A percentile compares a stretch with the other conserved stretches of the same genome.
These are phyloP conservation scores for Protomyces pachydermus DNA, from an alignment of 1,139 yeast genomes.

Conservation along the genomic window DNA sequence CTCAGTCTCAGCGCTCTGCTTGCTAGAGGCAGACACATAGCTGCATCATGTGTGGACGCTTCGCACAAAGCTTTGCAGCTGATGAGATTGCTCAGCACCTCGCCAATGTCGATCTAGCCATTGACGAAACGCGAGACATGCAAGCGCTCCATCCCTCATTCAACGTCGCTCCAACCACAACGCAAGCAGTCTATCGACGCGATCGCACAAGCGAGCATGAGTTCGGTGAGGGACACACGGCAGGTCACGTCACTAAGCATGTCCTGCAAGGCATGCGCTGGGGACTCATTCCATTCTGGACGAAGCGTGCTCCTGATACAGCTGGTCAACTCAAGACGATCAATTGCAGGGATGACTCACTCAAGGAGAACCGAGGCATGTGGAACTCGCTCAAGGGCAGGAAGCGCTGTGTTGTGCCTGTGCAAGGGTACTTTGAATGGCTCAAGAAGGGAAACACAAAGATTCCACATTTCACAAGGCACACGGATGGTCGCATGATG, in stretches of 20 bases:
- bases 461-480: slow-evolving; percentile 59
- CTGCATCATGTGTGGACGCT: slow-evolving; percentile 18
- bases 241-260: background rate
- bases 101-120: slow-evolving; percentile 6
- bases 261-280: slow-evolving; percentile 41
- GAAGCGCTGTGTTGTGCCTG: slow-evolving; percentile 62
- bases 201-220: slow-evolving; percentile 2
- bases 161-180: slow-evolving; percentile 17
- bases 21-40: too few relatives aligned
- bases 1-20: too few relatives aligned
- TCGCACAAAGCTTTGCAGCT: slow-evolving; percentile 21
- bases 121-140: slow-evolving; percentile 18
- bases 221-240: background rate
- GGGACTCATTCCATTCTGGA: slow-evolving; percentile 58
- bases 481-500: slow-evolving; percentile 50
- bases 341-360: slow-evolving; percentile 40
- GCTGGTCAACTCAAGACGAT: slow-evolving; percentile 36
- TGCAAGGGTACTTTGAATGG: slow-evolving; percentile 88
- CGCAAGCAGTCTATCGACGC: slow-evolving; percentile 14
- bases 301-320: slow-evolving; percentile 40
- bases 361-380: slow-evolving; percentile 34
- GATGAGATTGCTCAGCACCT: slow-evolving; percentile 16
- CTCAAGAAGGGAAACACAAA: slow-evolving; percentile 41
- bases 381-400: slow-evolving; percentile 39
- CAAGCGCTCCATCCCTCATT: slow-evolving; percentile 12